Evolutionary conservation across 805 yeast genomes (phyloP).

Genomic region (Candida tallmaniae): DNA sequence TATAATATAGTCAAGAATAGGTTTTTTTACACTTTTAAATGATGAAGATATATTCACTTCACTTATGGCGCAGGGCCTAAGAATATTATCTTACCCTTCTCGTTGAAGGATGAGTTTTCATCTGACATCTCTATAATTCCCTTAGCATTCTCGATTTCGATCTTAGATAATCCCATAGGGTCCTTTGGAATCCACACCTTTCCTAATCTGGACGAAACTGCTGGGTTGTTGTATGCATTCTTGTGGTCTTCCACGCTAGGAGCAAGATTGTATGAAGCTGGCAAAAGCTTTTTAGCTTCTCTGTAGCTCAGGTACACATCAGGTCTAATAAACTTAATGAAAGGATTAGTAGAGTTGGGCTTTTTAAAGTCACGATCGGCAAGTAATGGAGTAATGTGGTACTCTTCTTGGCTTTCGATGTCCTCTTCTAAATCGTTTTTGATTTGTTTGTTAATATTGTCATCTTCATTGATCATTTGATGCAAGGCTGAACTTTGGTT

Average conservation of each 20-base stretch:
- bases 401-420: conserved; percentile 11
- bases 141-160: conserved; percentile 51
- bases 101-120: conserved; percentile 53
- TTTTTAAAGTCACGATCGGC: conserved; percentile 60
- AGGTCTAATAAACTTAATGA: conserved; percentile 52
- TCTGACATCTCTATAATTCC: conserved; percentile 62
- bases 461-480: conserved; percentile 14
- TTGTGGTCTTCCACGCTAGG: conserved; percentile 41
- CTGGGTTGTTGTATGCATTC: conserved; percentile 76
- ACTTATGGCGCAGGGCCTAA: conserved; percentile 23
- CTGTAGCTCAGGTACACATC: conserved; percentile 50
- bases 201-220: conserved; percentile 63
- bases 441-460: conserved; percentile 15
- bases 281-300: conserved; percentile 28
- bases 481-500: conserved; percentile 2
- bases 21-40: too few relatives aligned
- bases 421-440: conserved; percentile 16
- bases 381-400: conserved; percentile 46
- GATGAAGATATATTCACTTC: too few relatives aligned
- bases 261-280: conserved; percentile 29
- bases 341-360: conserved; percentile 35
- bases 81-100: conserved; percentile 28
- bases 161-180: conserved; percentile 72
- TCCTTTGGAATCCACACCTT: conserved; percentile 92
- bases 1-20: background rate